A percentile compares a stretch with the other conserved stretches of the same genome.
phyloP scores from a whole-genome alignment of 768 basidiomycete species.

The Pleurotus tuber-regium region DNA sequence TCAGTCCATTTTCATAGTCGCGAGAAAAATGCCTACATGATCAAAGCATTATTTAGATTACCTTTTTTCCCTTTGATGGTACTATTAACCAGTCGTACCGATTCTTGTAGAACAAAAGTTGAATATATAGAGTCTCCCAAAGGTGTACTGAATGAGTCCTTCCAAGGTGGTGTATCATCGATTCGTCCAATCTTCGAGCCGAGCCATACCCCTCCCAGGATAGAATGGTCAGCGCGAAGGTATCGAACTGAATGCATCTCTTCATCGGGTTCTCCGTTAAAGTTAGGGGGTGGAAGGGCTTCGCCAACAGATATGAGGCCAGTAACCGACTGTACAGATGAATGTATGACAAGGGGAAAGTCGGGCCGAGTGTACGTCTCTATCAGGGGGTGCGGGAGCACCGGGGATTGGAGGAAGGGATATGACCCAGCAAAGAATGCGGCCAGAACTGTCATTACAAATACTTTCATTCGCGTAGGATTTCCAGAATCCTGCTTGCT shows the following conservation, averaged over 20 bases:
- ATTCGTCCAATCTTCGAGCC: constrained; percentile 43
- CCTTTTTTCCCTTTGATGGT: constrained; percentile 35
- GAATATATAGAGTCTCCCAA: constrained; percentile 81
- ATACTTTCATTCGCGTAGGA: constrained; percentile 20
- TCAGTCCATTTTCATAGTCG: not conserved
- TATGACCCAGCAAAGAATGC: constrained; percentile 34
- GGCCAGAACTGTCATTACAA: constrained; percentile 28
- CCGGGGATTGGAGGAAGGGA: constrained; percentile 46
- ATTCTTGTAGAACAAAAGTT: constrained; percentile 87
- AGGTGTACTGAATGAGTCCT: constrained; percentile 50
- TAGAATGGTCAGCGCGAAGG: constrained; percentile 62
- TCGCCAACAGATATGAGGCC: constrained; percentile 86
- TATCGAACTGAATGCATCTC: constrained; percentile 54
- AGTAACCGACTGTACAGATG: constrained; percentile 66
- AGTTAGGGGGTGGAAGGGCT: constrained; percentile 38
- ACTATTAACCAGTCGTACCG: constrained; percentile 64
- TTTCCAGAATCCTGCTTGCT: not conserved
- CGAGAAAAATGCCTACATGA: constrained; percentile 56
- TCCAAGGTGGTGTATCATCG: constrained; percentile 37
- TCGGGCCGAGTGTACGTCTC: constrained; percentile 49
- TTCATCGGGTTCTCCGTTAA: constrained; percentile 25
- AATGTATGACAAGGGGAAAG: constrained; percentile 63
- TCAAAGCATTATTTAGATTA: constrained; percentile 51
- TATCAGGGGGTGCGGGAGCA: constrained; percentile 52
- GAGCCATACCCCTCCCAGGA: constrained; percentile 80